phyloP scores from a whole-genome alignment of 371 early-diverging fungal genomes.

The Apophysomyces sp. region DNA sequence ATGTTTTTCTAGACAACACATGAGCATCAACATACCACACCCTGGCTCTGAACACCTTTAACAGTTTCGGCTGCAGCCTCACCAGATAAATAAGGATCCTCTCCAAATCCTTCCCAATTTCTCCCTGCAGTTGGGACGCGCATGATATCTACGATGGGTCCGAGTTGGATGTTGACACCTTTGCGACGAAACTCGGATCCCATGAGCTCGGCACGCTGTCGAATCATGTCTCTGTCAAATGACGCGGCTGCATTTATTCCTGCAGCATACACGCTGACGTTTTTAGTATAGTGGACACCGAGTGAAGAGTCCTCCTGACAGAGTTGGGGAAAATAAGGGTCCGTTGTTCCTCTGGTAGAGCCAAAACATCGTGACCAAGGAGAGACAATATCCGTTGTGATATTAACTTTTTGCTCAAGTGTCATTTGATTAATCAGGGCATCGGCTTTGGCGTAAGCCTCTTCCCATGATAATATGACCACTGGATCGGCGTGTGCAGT shows the following conservation, averaged over 20 bases:
- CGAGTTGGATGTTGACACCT: conserved; percentile 44
- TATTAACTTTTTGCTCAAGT: conserved; percentile 14
- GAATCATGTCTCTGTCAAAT: conserved; percentile 38
- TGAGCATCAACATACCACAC: conserved; percentile 20
- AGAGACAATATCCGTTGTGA: conserved; percentile 27
- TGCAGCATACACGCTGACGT: conserved; percentile 39
- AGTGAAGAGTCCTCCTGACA: neutral
- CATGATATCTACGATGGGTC: conserved; percentile 25
- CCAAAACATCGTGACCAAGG: neutral
- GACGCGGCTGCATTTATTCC: conserved; percentile 51
- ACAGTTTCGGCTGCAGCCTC: conserved; percentile 16
- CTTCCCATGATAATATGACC: conserved; percentile 6
- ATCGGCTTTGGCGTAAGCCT: conserved; percentile 10
- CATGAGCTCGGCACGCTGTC: conserved; percentile 33
- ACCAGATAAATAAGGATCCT: conserved; percentile 50
- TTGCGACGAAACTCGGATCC: conserved; percentile 47
- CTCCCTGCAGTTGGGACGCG: conserved; percentile 45
- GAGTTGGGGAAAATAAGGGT: neutral
- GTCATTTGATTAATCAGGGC: conserved; percentile 1
- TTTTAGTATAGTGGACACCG: conserved; percentile 34
- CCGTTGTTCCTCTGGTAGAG: neutral
- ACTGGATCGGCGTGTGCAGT: neutral
- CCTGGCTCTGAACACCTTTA: conserved; percentile 24
- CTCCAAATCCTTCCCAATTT: conserved; percentile 52
- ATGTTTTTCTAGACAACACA: neutral